phyloP scores from a whole-genome alignment of 306 rosid genomes.

The Quercus variabilis region DNA sequence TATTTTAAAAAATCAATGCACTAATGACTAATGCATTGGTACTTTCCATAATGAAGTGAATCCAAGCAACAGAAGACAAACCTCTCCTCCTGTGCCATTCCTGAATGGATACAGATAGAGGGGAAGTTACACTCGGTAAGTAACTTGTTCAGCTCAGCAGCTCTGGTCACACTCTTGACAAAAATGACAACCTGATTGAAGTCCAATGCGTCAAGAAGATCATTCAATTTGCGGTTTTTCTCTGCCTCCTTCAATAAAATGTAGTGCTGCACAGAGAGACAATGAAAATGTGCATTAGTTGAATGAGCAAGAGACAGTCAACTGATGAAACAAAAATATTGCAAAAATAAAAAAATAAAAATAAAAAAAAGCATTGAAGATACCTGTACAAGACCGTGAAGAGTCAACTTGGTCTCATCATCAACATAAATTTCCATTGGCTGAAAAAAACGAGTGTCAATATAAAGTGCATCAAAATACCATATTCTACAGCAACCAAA shows the following conservation, averaged over 20 bases:
- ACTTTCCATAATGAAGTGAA: not conserved
- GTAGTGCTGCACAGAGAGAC: constrained; percentile 48
- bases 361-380: not conserved
- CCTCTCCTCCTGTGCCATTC: constrained; percentile 87
- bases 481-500: not conserved
- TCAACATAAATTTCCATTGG: constrained; percentile 82
- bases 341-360: not conserved
- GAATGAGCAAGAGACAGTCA: constrained; percentile 8
- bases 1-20: not conserved
- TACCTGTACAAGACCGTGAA: constrained; percentile 81
- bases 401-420: constrained; percentile 80
- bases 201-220: constrained; percentile 79
- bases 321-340: not conserved
- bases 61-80: constrained; percentile 20
- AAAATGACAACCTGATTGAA: constrained; percentile 78
- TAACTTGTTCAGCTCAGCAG: constrained; percentile 71
- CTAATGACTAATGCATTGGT: not conserved
- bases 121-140: constrained; percentile 76
- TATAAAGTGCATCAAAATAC: not conserved
- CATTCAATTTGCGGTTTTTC: constrained; percentile 74
- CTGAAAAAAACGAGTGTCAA: constrained; percentile 32
- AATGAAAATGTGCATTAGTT: not conserved
- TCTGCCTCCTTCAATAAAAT: constrained; percentile 62
- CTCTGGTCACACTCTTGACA: constrained; percentile 70
- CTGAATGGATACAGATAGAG: constrained; percentile 74